phyloP scores from a whole-genome alignment of 2,329 filamentous ascomycete genomes.

The Scleromitrula shiraiana region DNA sequence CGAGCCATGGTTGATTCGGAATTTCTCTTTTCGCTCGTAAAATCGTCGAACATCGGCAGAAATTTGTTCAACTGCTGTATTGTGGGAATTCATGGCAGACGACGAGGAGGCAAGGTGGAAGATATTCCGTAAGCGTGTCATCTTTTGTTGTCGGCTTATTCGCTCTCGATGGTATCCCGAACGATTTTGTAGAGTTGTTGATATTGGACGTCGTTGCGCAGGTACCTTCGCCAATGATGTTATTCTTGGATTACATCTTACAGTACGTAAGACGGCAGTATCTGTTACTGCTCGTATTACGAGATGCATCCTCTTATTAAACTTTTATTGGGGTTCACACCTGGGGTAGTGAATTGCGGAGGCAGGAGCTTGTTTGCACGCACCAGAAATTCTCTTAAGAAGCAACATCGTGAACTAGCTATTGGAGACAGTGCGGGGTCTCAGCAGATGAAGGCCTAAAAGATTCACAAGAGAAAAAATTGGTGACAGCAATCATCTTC shows the following conservation, averaged over 20 bases:
- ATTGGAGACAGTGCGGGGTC: no score
- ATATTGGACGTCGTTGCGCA: no score
- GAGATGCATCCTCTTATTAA: not conserved
- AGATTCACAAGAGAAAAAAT: no score
- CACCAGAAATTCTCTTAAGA: no score
- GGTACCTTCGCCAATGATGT: no score
- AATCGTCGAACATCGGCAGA: constrained; percentile 39
- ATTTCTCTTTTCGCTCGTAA: constrained; percentile 39
- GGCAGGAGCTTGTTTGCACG: no score
- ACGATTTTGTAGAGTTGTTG: not conserved
- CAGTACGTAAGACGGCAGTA: not conserved
- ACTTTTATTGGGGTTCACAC: no score
- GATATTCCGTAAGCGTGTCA: not conserved
- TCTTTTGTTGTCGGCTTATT: not conserved
- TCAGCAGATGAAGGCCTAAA: no score
- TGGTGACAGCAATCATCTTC: no score
- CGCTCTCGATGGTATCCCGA: not conserved
- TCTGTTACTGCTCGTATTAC: not conserved
- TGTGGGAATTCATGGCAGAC: constrained; percentile 28
- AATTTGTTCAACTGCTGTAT: constrained; percentile 37
- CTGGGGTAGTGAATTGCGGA: no score
- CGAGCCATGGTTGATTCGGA: constrained; percentile 49
- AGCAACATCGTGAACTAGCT: no score
- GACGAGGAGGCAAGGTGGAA: not conserved
- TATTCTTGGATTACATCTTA: not conserved